Evolutionary conservation across 805 yeast genomes (phyloP).

Genomic region (Ogataea thermomethanolica): DNA sequence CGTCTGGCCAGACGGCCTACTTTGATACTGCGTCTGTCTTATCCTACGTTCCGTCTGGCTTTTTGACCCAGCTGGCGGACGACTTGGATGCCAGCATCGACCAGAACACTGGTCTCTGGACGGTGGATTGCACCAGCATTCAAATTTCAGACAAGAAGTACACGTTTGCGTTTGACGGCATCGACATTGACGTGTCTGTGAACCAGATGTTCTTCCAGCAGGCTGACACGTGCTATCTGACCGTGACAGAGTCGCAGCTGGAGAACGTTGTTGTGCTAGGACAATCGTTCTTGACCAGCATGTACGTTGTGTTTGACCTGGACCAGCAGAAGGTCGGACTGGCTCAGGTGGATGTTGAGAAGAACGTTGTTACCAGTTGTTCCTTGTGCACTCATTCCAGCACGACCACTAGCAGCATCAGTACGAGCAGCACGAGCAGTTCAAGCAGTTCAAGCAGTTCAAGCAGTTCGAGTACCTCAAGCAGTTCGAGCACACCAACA

Average conservation of each 20-base stretch:
- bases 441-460: constrained; percentile 13
- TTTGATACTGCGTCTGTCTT: constrained; percentile 57
- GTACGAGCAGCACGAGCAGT: no score
- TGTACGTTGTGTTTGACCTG: constrained; percentile 63
- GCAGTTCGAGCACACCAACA: constrained; percentile 3
- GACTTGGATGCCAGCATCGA: constrained; percentile 19
- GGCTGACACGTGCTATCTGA: constrained; percentile 21
- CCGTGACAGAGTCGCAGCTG: constrained; percentile 14
- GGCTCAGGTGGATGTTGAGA: constrained; percentile 42
- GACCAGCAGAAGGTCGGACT: constrained; percentile 55
- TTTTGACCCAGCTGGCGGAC: constrained; percentile 16
- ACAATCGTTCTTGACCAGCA: constrained; percentile 59
- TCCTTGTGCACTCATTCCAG: constrained; percentile 3
- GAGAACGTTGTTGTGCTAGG: constrained; percentile 47
- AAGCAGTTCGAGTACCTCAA: constrained; percentile 7
- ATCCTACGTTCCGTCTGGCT: constrained; percentile 42
- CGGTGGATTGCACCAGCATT: constrained; percentile 21
- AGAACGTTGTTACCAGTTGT: constrained; percentile 16
- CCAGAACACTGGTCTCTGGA: constrained; percentile 17
- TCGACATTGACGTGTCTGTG: constrained; percentile 20
- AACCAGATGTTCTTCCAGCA: constrained; percentile 19
- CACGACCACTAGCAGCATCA: constrained; percentile 2
- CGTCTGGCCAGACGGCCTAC: constrained; percentile 31
- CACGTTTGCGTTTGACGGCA: constrained; percentile 18
- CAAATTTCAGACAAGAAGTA: constrained; percentile 11